These are phyloP conservation scores for Aspergillus vadensis DNA, from an alignment of 2,329 filamentous ascomycete genomes.

Conservation along the genomic window DNA sequence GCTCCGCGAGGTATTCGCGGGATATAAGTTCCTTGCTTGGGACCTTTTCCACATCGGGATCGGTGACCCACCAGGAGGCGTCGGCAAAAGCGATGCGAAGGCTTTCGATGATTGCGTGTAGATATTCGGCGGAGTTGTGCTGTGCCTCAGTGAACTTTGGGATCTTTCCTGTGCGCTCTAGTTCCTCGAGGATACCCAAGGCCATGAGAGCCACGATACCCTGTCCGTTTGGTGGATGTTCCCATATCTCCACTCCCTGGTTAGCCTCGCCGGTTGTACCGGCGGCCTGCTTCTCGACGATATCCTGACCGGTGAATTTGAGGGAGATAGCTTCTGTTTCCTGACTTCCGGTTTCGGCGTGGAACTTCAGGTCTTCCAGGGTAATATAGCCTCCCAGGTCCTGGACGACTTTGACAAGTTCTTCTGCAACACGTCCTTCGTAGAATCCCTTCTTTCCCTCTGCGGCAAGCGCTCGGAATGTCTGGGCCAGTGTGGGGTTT, in stretches of 20 bases:
- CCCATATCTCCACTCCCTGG: constrained; percentile 77
- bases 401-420: constrained; percentile 74
- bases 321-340: constrained; percentile 83
- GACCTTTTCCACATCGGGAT: constrained; percentile 71
- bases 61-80: constrained; percentile 84
- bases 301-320: constrained; percentile 69
- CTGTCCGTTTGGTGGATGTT: constrained; percentile 95
- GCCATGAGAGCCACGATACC: constrained; percentile 95
- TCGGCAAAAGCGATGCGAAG: constrained; percentile 90
- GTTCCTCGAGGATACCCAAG: constrained; percentile 83
- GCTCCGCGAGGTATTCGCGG: constrained; percentile 71
- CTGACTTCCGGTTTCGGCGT: constrained; percentile 72
- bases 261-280: constrained; percentile 46
- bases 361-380: constrained; percentile 76
- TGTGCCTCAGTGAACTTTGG: constrained; percentile 68
- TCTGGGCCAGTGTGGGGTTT: constrained; percentile 77
- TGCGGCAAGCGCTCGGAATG: constrained; percentile 75
- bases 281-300: constrained; percentile 50
- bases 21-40: constrained; percentile 71
- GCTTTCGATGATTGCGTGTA: constrained; percentile 85
- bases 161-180: constrained; percentile 75
- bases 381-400: constrained; percentile 76
- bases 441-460: constrained; percentile 93
- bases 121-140: constrained; percentile 78
- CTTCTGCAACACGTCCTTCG: constrained; percentile 76